These are phyloP conservation scores for Gillenia trifoliata DNA, from an alignment of 306 rosid species.

Conservation along the genomic window DNA sequence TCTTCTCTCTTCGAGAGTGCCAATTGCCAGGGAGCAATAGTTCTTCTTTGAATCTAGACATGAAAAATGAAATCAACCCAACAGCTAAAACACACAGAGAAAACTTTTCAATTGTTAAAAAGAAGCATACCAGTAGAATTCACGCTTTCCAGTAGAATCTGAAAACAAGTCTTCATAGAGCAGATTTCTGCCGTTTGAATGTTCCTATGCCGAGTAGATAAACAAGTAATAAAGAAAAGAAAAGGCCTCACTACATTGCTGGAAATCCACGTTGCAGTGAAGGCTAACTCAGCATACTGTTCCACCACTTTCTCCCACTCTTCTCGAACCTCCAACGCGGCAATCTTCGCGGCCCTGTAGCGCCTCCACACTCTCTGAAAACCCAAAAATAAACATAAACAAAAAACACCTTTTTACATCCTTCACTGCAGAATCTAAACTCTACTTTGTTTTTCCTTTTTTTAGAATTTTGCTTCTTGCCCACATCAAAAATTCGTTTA, in stretches of 20 bases:
- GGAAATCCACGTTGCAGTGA: slow-evolving; percentile 53
- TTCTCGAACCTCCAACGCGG: slow-evolving; percentile 58
- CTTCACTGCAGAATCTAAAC: background rate
- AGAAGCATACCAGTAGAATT: slow-evolving; percentile 62
- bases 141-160: slow-evolving; percentile 69
- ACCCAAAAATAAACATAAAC: slow-evolving; percentile 5
- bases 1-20: slow-evolving; percentile 74
- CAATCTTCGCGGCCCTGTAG: slow-evolving; percentile 46
- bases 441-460: background rate
- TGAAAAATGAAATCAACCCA: slow-evolving; percentile 11
- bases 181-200: slow-evolving; percentile 31
- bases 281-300: slow-evolving; percentile 26
- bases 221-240: slow-evolving; percentile 59
- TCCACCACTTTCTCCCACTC: slow-evolving; percentile 70
- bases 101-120: background rate
- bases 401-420: background rate
- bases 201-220: slow-evolving; percentile 39
- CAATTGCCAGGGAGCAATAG: slow-evolving; percentile 67
- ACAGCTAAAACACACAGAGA: background rate
- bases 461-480: background rate
- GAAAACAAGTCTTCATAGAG: slow-evolving; percentile 60
- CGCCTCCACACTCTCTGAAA: slow-evolving; percentile 89
- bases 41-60: slow-evolving; percentile 56
- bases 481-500: background rate
- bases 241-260: slow-evolving; percentile 68